Percentiles rank a stretch among this genome's conserved stretches.
These are phyloP conservation scores for Diplodia mutila DNA, from an alignment of 2,329 filamentous ascomycete species.

Conservation along the genomic window DNA sequence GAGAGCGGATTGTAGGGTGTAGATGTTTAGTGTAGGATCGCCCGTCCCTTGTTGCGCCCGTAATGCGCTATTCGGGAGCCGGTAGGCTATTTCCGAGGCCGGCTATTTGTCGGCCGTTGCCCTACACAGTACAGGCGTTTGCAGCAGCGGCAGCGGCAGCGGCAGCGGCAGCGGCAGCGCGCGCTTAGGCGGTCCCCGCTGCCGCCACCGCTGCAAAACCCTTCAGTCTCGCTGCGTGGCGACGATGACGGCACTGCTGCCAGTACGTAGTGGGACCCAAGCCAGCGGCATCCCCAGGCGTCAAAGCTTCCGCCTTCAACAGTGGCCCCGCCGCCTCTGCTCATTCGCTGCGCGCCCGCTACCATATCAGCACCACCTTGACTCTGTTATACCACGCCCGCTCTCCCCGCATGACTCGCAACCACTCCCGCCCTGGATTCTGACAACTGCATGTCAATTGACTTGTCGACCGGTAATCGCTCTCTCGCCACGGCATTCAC, in stretches of 20 bases:
- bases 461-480: not conserved
- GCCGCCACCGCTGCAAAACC: not conserved
- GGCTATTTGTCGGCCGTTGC: not conserved
- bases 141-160: not conserved
- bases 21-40: conserved; percentile 20
- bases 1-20: conserved; percentile 16
- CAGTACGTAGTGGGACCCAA: conserved; percentile 3
- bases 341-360: not conserved
- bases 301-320: conserved; percentile 3
- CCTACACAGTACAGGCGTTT: not conserved
- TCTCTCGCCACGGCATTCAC: not conserved
- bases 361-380: not conserved
- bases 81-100: conserved; percentile 18
- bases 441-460: not conserved
- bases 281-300: not conserved
- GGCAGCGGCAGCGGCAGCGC: not conserved
- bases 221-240: not conserved
- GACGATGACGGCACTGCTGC: not conserved
- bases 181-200: not conserved
- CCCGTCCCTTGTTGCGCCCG: conserved; percentile 13
- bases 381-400: not conserved
- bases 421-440: not conserved
- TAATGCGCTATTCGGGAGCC: conserved; percentile 10
- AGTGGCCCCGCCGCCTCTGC: not conserved
- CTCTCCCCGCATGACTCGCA: not conserved